Conservation (phyloP, 768 basidiomycete genomes). For the Dictyophora rubrovolvata region DNA sequence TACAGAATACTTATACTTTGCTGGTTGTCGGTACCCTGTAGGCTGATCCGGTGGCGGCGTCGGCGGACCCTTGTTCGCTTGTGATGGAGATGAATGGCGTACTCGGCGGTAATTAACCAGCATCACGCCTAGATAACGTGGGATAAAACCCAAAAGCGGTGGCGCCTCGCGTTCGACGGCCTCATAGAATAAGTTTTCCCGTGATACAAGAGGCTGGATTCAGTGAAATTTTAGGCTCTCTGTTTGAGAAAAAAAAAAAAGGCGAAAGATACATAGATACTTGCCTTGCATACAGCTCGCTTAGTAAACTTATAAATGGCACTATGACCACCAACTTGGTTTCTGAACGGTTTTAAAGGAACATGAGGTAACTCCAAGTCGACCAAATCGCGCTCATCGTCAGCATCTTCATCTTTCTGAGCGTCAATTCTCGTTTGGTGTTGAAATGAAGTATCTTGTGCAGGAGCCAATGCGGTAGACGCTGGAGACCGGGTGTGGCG, state of each 20-base stretch:
- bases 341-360: conserved; percentile 88
- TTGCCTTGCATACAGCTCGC: conserved; percentile 90
- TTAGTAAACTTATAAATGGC: conserved; percentile 98
- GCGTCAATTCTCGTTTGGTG: background rate
- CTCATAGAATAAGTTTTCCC: conserved; percentile 97
- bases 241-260: background rate
- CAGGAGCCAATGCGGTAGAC: background rate
- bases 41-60: conserved; percentile 12
- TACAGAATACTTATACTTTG: background rate
- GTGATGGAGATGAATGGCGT: conserved; percentile 13
- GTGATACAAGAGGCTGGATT: conserved; percentile 82
- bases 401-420: conserved; percentile 18
- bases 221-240: background rate
- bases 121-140: conserved; percentile 98
- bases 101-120: conserved; percentile 90
- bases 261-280: background rate
- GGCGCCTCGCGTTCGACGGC: conserved; percentile 91
- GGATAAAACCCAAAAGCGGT: conserved; percentile 85
- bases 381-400: conserved; percentile 37
- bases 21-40: conserved; percentile 7
- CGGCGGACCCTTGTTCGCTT: background rate
- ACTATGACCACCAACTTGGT: conserved; percentile 96
- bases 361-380: conserved; percentile 67
- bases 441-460: background rate
- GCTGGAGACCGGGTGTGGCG: conserved; percentile 5